Conservation (phyloP, 2,329 filamentous ascomycete genomes). For the Aspergillus ustus region DNA sequence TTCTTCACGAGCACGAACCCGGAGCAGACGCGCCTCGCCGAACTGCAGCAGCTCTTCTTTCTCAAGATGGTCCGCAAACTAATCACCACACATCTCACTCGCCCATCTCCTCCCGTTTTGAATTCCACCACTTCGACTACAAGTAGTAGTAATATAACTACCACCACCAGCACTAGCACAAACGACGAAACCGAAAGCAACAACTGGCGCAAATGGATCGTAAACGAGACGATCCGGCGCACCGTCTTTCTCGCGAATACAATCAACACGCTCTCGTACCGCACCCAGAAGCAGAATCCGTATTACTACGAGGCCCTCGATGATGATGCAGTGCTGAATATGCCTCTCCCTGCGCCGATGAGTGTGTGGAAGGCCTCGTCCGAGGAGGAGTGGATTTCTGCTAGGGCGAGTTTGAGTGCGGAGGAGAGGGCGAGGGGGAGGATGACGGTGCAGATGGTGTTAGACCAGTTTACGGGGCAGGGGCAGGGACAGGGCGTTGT, state of each 20-base stretch:
- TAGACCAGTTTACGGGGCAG: background rate
- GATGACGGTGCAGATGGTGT: background rate
- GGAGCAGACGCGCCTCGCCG: slow-evolving; percentile 1
- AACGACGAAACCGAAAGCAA: background rate
- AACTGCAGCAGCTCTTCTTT: slow-evolving; percentile 5
- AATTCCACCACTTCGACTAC: background rate
- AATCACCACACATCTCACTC: background rate
- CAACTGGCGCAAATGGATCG: slow-evolving; percentile 8
- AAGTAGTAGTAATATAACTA: background rate
- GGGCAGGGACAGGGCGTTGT: background rate
- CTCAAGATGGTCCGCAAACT: slow-evolving; percentile 9
- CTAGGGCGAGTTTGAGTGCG: background rate
- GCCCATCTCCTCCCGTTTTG: background rate
- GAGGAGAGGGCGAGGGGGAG: background rate
- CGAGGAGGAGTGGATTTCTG: slow-evolving; percentile 2
- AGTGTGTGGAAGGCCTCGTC: background rate
- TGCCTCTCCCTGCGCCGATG: background rate
- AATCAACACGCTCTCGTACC: slow-evolving; percentile 4
- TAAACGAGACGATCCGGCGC: slow-evolving; percentile 5
- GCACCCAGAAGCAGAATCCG: slow-evolving; percentile 8
- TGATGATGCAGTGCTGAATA: background rate
- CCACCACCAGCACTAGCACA: background rate
- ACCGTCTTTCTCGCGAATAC: slow-evolving; percentile 6
- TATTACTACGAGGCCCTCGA: slow-evolving; percentile 11
- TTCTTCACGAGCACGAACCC: slow-evolving; percentile 4